A percentile compares a stretch with the other conserved stretches of the same genome.
Conservation (phyloP, 2,329 filamentous ascomycete genomes). For the Aureobasidium sp. region DNA sequence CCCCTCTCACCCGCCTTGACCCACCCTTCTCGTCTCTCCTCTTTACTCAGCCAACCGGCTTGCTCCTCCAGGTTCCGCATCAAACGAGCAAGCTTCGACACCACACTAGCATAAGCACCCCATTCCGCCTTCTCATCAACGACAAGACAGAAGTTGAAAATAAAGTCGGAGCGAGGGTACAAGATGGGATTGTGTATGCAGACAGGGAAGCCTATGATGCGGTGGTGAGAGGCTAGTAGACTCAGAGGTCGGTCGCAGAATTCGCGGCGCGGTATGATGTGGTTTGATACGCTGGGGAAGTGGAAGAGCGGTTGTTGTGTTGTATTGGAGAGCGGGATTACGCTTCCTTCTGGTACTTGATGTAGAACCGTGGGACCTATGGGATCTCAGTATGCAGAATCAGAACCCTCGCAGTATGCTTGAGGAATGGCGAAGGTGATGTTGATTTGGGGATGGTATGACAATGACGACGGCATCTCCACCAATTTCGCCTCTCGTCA, state of each 20-base stretch:
- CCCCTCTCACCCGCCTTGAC: slow-evolving; percentile 25
- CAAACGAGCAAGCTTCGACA: slow-evolving; percentile 74
- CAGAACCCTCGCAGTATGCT: no score
- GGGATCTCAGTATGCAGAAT: background rate
- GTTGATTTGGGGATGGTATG: no score
- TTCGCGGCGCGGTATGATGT: slow-evolving; percentile 89
- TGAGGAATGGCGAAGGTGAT: no score
- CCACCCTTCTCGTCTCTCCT: slow-evolving; percentile 35
- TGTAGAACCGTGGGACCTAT: slow-evolving; percentile 57
- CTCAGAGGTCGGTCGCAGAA: slow-evolving; percentile 74
- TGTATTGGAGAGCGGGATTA: slow-evolving; percentile 38
- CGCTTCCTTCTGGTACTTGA: slow-evolving; percentile 56
- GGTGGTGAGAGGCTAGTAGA: slow-evolving; percentile 49
- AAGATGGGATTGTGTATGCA: slow-evolving; percentile 67
- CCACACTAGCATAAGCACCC: slow-evolving; percentile 59
- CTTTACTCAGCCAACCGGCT: slow-evolving; percentile 69
- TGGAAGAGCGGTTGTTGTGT: slow-evolving; percentile 62
- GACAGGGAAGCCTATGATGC: slow-evolving; percentile 80
- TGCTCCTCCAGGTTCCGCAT: slow-evolving; percentile 91
- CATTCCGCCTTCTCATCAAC: slow-evolving; percentile 60
- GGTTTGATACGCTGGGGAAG: slow-evolving; percentile 80
- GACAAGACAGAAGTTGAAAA: slow-evolving; percentile 94
- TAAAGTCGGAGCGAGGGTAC: slow-evolving; percentile 84
- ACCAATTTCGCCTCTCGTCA: no score
- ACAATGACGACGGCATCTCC: no score